These are phyloP conservation scores for Fusarium paranaense DNA, from an alignment of 2,329 filamentous ascomycete genomes.

Conservation along the genomic window DNA sequence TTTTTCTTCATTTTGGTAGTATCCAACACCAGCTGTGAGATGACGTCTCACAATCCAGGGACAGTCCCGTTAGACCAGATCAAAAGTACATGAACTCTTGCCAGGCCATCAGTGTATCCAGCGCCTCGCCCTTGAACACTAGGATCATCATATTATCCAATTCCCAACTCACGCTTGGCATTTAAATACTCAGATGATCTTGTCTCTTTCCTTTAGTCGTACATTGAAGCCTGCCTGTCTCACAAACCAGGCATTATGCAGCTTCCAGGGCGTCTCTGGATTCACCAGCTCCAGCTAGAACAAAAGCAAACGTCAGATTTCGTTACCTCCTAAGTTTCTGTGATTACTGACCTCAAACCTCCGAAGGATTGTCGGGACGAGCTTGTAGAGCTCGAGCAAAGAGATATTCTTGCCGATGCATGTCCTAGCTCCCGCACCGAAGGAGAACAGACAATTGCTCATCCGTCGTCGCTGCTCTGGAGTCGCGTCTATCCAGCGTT, in stretches of 20 bases:
- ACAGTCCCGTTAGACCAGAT: background rate
- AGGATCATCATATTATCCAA: background rate
- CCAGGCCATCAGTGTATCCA: background rate
- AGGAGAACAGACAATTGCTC: conserved; percentile 57
- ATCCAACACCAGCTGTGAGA: too few relatives aligned
- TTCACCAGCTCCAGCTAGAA: conserved; percentile 63
- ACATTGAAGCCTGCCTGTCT: conserved; percentile 66
- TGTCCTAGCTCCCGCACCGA: conserved; percentile 75
- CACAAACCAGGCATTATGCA: conserved; percentile 71
- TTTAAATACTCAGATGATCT: background rate
- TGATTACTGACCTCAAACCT: conserved; percentile 18
- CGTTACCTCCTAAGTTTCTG: background rate
- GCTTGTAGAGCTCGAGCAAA: conserved; percentile 71
- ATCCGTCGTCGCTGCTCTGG: conserved; percentile 51
- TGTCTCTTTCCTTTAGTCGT: conserved; percentile 3
- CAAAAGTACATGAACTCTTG: background rate
- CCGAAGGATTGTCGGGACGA: conserved; percentile 56
- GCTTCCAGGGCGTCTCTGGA: conserved; percentile 64
- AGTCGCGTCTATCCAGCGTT: conserved; percentile 70
- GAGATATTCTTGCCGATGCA: conserved; percentile 77
- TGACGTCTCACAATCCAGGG: background rate
- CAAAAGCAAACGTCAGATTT: background rate
- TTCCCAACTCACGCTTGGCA: background rate
- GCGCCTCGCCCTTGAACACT: background rate
- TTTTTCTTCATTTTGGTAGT: background rate